Conservation (phyloP, 768 basidiomycete genomes). For the Tricholoma terreum region DNA sequence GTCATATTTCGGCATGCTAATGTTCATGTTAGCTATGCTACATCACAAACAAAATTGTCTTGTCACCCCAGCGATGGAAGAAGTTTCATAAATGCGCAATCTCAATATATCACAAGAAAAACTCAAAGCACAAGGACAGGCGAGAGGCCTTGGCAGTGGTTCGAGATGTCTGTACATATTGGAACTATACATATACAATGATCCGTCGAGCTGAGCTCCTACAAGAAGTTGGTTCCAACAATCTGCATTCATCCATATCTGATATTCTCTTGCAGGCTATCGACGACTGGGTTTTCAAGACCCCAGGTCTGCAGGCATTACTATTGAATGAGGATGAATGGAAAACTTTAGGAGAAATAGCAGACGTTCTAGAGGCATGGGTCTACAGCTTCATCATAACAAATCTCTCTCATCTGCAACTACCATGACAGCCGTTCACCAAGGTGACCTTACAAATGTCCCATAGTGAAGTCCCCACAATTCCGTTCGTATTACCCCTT, state of each 20-base stretch:
- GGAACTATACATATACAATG: not conserved
- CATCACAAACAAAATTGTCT: slow-evolving; percentile 1
- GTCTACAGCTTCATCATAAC: not conserved
- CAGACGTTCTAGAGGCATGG: not conserved
- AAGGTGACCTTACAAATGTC: not conserved
- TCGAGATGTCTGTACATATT: no score
- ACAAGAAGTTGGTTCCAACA: not conserved
- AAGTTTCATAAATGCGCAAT: not conserved
- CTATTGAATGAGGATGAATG: no score
- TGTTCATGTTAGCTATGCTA: not conserved
- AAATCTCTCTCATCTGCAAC: not conserved
- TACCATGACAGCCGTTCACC: not conserved
- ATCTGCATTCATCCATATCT: not conserved
- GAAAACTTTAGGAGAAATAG: not conserved
- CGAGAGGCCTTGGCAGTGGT: no score
- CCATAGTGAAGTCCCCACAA: slow-evolving; percentile 26
- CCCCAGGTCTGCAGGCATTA: not conserved
- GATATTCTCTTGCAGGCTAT: slow-evolving; percentile 23
- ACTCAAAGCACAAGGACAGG: not conserved
- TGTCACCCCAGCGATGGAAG: not conserved
- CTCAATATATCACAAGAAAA: not conserved
- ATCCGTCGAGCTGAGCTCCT: not conserved
- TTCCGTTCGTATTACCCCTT: slow-evolving; percentile 29
- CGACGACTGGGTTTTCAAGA: slow-evolving; percentile 27
- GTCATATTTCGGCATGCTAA: not conserved